Conservation (phyloP, 352 stramenopile genomes). For the Pelagophyceae sp. region DNA sequence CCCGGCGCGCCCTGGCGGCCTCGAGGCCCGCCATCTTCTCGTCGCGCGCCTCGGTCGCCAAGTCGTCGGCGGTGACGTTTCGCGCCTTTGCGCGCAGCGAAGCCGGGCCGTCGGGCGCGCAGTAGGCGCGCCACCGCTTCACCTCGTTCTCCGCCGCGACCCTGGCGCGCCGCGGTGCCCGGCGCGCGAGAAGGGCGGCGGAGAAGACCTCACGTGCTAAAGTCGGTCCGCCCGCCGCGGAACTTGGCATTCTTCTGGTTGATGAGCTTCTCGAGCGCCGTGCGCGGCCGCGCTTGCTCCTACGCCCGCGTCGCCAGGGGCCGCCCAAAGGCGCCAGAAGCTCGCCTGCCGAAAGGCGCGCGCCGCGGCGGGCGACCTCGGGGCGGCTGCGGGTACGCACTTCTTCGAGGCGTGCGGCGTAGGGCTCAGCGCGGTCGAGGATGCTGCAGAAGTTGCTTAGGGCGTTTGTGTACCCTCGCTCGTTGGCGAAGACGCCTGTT, state of each 20-base stretch:
- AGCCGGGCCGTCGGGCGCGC: background rate
- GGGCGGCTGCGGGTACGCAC: no score
- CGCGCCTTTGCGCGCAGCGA: background rate
- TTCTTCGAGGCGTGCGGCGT: background rate
- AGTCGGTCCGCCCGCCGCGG: background rate
- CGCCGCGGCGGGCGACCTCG: no score
- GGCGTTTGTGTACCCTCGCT: background rate
- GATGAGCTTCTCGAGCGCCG: background rate
- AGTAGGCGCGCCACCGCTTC: background rate
- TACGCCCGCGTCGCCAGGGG: no score
- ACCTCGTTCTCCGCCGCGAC: background rate
- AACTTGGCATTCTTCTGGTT: background rate
- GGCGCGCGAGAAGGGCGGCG: no score
- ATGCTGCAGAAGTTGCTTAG: background rate
- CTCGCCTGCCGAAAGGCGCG: no score
- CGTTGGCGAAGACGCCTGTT: background rate
- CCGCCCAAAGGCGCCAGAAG: no score
- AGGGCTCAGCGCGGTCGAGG: background rate
- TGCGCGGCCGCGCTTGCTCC: no score
- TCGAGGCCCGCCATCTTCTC: background rate
- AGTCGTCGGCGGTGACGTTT: background rate
- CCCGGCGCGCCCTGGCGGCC: no score
- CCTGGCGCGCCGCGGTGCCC: background rate
- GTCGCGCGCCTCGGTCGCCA: background rate
- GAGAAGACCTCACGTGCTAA: background rate